phyloP scores from a whole-genome alignment of 768 basidiomycete species.

The Leccinum subgranulosum region DNA sequence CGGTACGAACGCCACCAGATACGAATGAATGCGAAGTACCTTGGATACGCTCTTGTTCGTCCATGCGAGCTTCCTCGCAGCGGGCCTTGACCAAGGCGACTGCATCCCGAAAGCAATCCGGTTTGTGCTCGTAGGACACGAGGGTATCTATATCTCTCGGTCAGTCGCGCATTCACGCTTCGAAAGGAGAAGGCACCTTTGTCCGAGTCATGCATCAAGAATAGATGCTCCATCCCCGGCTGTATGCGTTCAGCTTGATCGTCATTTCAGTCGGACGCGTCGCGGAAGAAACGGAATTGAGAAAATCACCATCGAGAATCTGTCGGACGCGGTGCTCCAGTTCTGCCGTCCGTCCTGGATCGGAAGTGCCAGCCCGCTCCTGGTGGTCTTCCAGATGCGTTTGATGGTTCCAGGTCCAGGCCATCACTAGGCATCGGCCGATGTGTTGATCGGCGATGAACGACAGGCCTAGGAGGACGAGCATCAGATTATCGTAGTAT shows the following conservation, averaged over 20 bases:
- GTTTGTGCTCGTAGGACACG: conserved; percentile 41
- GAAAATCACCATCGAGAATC: neutral
- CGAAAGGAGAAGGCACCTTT: conserved; percentile 8
- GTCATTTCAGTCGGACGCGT: neutral
- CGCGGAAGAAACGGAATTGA: neutral
- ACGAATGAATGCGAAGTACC: conserved; percentile 35
- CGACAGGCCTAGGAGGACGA: neutral
- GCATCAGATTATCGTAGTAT: neutral
- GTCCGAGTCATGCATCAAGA: conserved; percentile 1
- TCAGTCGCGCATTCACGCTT: neutral
- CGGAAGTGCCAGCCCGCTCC: neutral
- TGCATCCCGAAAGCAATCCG: conserved; percentile 63
- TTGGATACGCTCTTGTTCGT: conserved; percentile 58
- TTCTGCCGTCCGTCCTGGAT: neutral
- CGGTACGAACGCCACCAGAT: neutral
- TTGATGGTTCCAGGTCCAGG: neutral
- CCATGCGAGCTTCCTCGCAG: conserved; percentile 57
- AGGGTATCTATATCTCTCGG: conserved; percentile 35
- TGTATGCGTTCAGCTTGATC: conserved; percentile 6
- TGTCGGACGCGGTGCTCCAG: neutral
- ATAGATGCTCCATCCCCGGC: conserved; percentile 15
- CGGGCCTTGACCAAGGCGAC: conserved; percentile 43
- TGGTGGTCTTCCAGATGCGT: neutral
- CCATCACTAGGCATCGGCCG: neutral
- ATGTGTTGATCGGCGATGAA: neutral